Conservation (phyloP, 306 rosid species). For the Castanopsis chinensis region DNA sequence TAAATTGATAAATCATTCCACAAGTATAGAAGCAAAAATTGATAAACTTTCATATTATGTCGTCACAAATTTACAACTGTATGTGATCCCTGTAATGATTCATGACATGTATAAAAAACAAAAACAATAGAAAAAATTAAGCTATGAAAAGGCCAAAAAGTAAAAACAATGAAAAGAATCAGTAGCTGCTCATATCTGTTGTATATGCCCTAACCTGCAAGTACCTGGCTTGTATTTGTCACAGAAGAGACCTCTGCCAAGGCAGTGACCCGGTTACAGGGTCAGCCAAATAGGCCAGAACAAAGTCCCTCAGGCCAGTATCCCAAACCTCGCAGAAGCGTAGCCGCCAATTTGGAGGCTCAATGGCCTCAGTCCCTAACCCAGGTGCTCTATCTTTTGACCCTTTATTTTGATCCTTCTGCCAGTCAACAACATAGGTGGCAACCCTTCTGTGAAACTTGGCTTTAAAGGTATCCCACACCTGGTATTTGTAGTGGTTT, state of each 20-base stretch:
- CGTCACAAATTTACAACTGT: conserved; percentile 51
- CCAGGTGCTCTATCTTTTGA: conserved; percentile 98
- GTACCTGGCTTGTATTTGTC: conserved; percentile 29
- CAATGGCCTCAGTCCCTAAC: conserved; percentile 81
- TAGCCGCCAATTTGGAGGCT: conserved; percentile 75
- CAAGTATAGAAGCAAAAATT: background rate
- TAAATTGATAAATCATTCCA: background rate
- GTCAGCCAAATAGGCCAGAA: conserved; percentile 59
- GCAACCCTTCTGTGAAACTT: conserved; percentile 93
- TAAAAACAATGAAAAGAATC: conserved; percentile 46
- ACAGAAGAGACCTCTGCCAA: conserved; percentile 59
- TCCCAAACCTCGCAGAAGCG: conserved; percentile 95
- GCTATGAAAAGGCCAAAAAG: conserved; percentile 12
- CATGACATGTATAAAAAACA: conserved; percentile 11
- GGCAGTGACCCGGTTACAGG: conserved; percentile 71
- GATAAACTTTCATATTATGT: conserved; percentile 34
- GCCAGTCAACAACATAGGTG: conserved; percentile 95
- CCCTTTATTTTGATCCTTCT: conserved; percentile 78
- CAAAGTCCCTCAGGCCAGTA: conserved; percentile 71
- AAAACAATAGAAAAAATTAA: conserved; percentile 27
- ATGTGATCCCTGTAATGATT: conserved; percentile 29
- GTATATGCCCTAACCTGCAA: conserved; percentile 44
- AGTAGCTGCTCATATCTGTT: conserved; percentile 38
- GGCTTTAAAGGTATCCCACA: conserved; percentile 80
- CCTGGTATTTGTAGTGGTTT: conserved; percentile 96